Evolutionary conservation across 768 basidiomycete genomes (phyloP).

Genomic region (Paxillus ammoniavirescens): DNA sequence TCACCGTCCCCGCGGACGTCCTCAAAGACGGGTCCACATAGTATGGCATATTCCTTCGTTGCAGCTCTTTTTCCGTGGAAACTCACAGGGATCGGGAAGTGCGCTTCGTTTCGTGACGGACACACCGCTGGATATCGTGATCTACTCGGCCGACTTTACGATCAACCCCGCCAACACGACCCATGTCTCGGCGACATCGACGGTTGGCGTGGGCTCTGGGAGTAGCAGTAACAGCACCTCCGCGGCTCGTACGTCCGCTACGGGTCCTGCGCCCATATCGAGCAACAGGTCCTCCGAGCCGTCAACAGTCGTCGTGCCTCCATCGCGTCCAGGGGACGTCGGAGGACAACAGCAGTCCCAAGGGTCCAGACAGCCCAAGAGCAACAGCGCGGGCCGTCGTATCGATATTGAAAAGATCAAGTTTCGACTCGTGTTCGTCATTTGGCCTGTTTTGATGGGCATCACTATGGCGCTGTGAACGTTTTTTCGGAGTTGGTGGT

Average conservation of each 20-base stretch:
- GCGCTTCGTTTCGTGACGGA: conserved; percentile 33
- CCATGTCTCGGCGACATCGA: not conserved
- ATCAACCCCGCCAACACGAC: conserved; percentile 31
- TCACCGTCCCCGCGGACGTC: conserved; percentile 31
- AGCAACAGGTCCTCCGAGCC: conserved; percentile 1
- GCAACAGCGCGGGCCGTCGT: conserved; percentile 19
- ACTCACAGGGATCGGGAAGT: conserved; percentile 11
- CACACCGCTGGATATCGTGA: conserved; percentile 22
- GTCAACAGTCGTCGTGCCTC: conserved; percentile 1
- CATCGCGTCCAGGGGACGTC: conserved; percentile 3
- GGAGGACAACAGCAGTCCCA: not conserved
- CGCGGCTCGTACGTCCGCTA: not conserved
- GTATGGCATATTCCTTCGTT: conserved; percentile 17
- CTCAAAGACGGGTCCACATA: conserved; percentile 28
- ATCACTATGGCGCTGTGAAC: conserved; percentile 51
- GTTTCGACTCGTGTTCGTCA: conserved; percentile 48
- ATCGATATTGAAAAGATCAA: conserved; percentile 36
- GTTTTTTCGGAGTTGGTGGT: not conserved
- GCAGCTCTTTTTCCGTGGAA: not conserved
- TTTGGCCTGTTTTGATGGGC: conserved; percentile 58
- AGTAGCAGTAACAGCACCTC: not conserved
- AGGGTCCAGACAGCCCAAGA: not conserved
- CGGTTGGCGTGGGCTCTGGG: not conserved
- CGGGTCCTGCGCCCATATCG: not conserved
- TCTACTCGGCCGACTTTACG: conserved; percentile 54